phyloP scores from a whole-genome alignment of 345 rosid genomes.

The Ricinus communis region DNA sequence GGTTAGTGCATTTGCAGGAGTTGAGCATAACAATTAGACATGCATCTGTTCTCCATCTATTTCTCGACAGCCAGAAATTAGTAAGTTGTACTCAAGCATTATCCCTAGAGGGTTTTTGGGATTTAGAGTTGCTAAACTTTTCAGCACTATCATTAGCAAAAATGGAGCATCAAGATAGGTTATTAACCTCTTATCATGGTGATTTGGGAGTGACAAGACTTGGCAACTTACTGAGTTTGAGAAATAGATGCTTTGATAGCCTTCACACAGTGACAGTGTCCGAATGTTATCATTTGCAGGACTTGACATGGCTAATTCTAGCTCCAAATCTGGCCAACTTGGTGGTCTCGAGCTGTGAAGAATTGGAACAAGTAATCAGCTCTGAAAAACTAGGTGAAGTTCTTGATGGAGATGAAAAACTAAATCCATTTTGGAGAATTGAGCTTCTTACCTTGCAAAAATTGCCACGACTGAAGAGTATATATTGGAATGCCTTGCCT shows the following conservation, averaged over 20 bases:
- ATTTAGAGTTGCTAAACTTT: too few species aligned
- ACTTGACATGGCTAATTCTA: neutral
- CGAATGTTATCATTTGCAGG: neutral
- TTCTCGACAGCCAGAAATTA: too few species aligned
- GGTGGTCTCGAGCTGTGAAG: neutral
- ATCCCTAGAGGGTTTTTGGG: too few species aligned
- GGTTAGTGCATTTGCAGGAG: too few species aligned
- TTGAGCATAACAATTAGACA: too few species aligned
- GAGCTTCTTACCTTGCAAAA: neutral
- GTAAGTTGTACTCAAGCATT: too few species aligned
- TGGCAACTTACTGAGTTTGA: neutral
- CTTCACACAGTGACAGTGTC: neutral
- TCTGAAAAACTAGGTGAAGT: neutral
- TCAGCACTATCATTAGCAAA: too few species aligned
- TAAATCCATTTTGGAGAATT: neutral
- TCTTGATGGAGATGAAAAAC: neutral
- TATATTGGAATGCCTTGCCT: conserved; percentile 19
- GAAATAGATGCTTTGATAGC: neutral
- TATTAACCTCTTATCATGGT: too few species aligned
- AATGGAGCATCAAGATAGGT: too few species aligned
- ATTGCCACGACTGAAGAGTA: neutral
- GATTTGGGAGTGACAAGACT: too few species aligned
- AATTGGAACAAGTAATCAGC: neutral
- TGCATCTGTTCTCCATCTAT: too few species aligned
- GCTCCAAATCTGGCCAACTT: neutral